Evolutionary conservation across 1,284 basidiomycete species (phyloP), one percentile per base, ranked within the genome.

Genomic region (Sporisorium graminicola): DNA sequence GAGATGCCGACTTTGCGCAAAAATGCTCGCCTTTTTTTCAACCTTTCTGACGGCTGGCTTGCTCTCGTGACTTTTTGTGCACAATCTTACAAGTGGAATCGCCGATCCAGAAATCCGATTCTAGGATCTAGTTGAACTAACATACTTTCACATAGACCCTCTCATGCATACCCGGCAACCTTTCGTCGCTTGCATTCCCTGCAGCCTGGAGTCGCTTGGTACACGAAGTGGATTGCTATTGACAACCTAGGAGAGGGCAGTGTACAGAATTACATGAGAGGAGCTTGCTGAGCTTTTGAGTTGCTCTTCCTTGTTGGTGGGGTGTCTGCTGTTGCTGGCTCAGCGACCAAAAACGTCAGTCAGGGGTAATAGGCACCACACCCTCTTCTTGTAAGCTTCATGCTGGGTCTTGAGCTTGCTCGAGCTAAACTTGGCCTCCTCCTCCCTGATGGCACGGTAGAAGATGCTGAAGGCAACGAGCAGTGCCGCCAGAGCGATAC

Each of bases 391-490:
- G 54, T 75, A 75, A 29, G 55, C 67, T 43, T 75, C 73, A 60
- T 75, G 59, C 67, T 75, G 55, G 40, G 35, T 20, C 16, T 67
- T 59, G 4, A 75, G 58, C 60, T 75, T 75, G 64, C 73, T 70
- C 29, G 57, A 58, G 37, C 46, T 56, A n/a, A 75, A 75, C 43
- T 75, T 75, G 40, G 67, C 67, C 47, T 75, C 73, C 50, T 75
- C 73, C n/a, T 75, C 66, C 35, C 73, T 46, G 24, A 70, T 70
- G 2, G 67, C 73, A 43, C 63, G 59, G n/a, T 64, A 67, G 27
- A 59, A 67, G 56, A 75, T 52, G 50, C 56, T 70, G 59, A 75
- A 62, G 2, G 51, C 67, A 0, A 70, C 64, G 5, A 66, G 24
- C 3, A 75, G 27, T 5, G 22, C 54, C 7, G 73, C 49, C 6